Conservation (phyloP, 225 moss, liverwort and hornwort genomes). For the Physcomitrellopsis africana region DNA sequence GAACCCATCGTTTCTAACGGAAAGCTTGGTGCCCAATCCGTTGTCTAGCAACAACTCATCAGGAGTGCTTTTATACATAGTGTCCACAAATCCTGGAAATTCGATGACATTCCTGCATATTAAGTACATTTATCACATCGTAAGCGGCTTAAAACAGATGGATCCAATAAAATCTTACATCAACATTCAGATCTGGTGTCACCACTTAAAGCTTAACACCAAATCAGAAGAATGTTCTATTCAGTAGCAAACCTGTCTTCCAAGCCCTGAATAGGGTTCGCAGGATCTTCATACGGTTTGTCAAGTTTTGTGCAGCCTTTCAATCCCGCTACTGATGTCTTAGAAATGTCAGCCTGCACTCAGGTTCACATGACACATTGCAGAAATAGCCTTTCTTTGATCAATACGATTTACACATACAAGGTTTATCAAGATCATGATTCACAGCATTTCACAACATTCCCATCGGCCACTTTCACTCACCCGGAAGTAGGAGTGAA, state of each 20-base stretch:
- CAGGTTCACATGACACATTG: conserved; percentile 3
- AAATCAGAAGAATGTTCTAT: background rate
- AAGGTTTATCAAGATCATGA: background rate
- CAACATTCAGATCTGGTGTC: conserved; percentile 8
- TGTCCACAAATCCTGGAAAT: conserved; percentile 90
- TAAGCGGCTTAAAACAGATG: conserved; percentile 19
- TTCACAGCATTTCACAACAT: conserved; percentile 11
- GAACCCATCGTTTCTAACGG: conserved; percentile 78
- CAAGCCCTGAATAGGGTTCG: conserved; percentile 69
- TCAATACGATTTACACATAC: background rate
- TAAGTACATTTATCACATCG: conserved; percentile 7
- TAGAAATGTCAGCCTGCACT: conserved; percentile 76
- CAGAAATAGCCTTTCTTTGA: background rate
- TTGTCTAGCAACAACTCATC: conserved; percentile 75
- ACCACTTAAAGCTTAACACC: conserved; percentile 8
- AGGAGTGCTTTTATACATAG: conserved; percentile 80
- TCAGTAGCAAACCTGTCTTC: conserved; percentile 74
- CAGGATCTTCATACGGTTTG: conserved; percentile 73
- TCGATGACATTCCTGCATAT: conserved; percentile 74
- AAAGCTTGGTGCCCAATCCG: conserved; percentile 76
- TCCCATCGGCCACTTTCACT: conserved; percentile 22
- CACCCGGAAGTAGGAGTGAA: conserved; percentile 90
- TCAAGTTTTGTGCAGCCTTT: conserved; percentile 85
- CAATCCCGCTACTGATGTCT: conserved; percentile 77
- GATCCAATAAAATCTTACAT: background rate